These are phyloP conservation scores for Volutella citrinella DNA, from an alignment of 2,329 filamentous ascomycete species.

Conservation along the genomic window DNA sequence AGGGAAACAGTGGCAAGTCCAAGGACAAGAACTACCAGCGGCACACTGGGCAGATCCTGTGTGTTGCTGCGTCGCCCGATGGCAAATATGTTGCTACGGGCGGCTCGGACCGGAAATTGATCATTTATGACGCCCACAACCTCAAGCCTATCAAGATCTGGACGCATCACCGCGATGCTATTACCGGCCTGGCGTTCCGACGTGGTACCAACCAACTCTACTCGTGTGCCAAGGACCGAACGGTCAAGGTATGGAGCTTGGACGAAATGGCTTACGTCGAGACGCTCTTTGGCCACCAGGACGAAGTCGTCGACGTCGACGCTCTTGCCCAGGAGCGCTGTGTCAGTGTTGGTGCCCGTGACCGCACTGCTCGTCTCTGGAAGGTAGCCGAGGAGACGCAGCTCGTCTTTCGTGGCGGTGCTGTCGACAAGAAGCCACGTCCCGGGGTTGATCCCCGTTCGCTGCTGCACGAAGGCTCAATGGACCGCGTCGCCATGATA, in stretches of 20 bases:
- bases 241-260: constrained; percentile 92
- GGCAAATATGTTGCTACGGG: constrained; percentile 91
- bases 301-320: constrained; percentile 80
- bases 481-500: constrained; percentile 88
- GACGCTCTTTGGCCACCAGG: constrained; percentile 94
- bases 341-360: constrained; percentile 83
- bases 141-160: constrained; percentile 80
- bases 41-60: constrained; percentile 77
- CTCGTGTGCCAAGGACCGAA: constrained; percentile 85
- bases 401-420: constrained; percentile 88
- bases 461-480: constrained; percentile 72
- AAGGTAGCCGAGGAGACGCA: constrained; percentile 95
- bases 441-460: constrained; percentile 47
- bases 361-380: constrained; percentile 90
- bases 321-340: constrained; percentile 84
- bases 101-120: constrained; percentile 76
- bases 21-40: constrained; percentile 68
- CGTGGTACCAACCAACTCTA: constrained; percentile 89
- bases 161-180: constrained; percentile 84
- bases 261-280: constrained; percentile 93
- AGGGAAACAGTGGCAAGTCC: constrained; percentile 57
- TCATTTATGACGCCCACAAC: constrained; percentile 82
- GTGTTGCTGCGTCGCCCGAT: constrained; percentile 82
- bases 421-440: constrained; percentile 51
- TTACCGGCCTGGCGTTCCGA: constrained; percentile 82